Evolutionary conservation across 768 basidiomycete species (phyloP).

Genomic region (Pholiota conissans): DNA sequence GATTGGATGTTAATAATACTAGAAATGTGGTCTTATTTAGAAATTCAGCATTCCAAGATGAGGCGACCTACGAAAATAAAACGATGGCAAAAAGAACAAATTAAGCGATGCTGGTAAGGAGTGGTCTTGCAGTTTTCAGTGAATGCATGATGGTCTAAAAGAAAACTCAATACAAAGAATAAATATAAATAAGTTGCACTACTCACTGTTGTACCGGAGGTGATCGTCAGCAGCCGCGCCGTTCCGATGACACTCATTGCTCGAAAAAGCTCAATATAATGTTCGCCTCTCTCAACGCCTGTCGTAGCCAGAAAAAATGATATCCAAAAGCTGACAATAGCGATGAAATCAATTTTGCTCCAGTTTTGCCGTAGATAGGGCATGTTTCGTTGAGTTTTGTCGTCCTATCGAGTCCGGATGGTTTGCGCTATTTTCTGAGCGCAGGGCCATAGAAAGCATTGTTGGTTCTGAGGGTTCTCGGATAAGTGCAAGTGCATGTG

Average conservation of each 20-base stretch:
- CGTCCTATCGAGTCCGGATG: conserved; percentile 44
- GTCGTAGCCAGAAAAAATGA: conserved; percentile 68
- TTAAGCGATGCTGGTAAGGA: conserved; percentile 87
- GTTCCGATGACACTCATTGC: conserved; percentile 86
- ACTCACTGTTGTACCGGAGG: conserved; percentile 88
- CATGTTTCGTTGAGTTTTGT: conserved; percentile 63
- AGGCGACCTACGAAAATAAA: conserved; percentile 72
- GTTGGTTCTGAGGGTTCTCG: conserved; percentile 49
- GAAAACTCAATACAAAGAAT: conserved; percentile 4
- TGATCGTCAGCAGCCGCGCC: conserved; percentile 81
- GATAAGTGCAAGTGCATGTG: conserved; percentile 39
- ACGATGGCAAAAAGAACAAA: conserved; percentile 90
- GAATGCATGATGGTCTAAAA: conserved; percentile 81
- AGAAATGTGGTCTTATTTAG: background rate
- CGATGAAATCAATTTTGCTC: conserved; percentile 87
- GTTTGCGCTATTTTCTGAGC: conserved; percentile 33
- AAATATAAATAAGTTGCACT: background rate
- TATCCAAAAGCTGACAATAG: conserved; percentile 87
- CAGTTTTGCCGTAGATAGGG: conserved; percentile 93
- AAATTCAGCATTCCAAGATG: background rate
- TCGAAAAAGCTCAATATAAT: conserved; percentile 86
- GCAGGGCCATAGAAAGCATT: conserved; percentile 49
- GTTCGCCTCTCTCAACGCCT: conserved; percentile 62
- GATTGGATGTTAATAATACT: conserved; percentile 94
- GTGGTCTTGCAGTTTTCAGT: conserved; percentile 84